phyloP scores from a whole-genome alignment of 2,329 filamentous ascomycete genomes.

The Didymella arachidicola region DNA sequence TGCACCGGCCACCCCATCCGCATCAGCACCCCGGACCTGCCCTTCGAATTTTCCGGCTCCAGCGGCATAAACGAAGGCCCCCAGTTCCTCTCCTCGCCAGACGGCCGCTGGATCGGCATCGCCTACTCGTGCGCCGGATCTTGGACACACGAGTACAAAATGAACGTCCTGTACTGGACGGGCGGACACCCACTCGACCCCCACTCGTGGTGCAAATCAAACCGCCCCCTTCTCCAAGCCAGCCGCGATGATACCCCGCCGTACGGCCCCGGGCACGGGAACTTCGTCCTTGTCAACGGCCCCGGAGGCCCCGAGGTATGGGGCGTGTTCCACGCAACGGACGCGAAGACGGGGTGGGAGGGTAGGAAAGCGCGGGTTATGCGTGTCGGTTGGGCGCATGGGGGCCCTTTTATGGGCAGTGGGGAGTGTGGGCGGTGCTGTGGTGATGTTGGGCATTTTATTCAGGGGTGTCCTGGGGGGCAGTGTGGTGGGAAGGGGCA shows the following conservation, averaged over 20 bases:
- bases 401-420: constrained; percentile 55
- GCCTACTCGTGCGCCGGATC: constrained; percentile 57
- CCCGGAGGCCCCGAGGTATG: constrained; percentile 51
- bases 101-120: constrained; percentile 53
- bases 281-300: constrained; percentile 51
- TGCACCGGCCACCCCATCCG: constrained; percentile 48
- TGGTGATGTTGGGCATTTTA: constrained; percentile 42
- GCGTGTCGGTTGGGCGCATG: constrained; percentile 49
- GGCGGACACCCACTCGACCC: constrained; percentile 53
- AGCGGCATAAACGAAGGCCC: constrained; percentile 58
- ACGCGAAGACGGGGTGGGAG: constrained; percentile 56
- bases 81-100: constrained; percentile 48
- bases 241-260: constrained; percentile 47
- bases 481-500: constrained; percentile 38
- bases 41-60: constrained; percentile 52
- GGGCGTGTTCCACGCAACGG: constrained; percentile 57
- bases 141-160: constrained; percentile 60
- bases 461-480: constrained; percentile 40
- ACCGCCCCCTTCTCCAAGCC: constrained; percentile 51
- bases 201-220: constrained; percentile 51
- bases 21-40: constrained; percentile 52
- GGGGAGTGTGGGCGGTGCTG: constrained; percentile 50
- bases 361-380: constrained; percentile 56
- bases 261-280: constrained; percentile 57
- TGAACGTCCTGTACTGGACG: constrained; percentile 54